phyloP scores from a whole-genome alignment of 192 early-diverging fungal species.

The Spizellomyces punctatus region DNA sequence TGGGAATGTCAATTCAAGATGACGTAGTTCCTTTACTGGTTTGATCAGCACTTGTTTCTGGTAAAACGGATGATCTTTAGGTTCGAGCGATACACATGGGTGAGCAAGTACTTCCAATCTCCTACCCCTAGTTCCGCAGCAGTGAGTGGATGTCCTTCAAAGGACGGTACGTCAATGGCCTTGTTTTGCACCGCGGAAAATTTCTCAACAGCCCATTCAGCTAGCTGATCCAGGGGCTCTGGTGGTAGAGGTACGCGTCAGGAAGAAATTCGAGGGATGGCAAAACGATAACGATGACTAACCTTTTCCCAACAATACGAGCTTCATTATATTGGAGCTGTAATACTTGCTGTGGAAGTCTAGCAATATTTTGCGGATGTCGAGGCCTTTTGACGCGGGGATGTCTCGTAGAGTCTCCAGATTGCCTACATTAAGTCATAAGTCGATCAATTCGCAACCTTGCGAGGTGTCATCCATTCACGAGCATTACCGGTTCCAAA shows the following conservation, averaged over 20 bases:
- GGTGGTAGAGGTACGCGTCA: background rate
- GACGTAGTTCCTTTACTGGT: conserved; percentile 77
- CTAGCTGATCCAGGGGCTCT: conserved; percentile 86
- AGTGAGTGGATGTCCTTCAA: conserved; percentile 75
- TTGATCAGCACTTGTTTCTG: conserved; percentile 59
- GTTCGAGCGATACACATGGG: background rate
- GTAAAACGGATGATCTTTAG: background rate
- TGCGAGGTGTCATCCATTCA: background rate
- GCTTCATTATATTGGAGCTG: conserved; percentile 94
- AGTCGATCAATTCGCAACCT: background rate
- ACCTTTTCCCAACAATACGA: conserved; percentile 71
- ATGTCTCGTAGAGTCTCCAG: conserved; percentile 76
- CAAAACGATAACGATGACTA: background rate
- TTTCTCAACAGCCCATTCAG: conserved; percentile 78
- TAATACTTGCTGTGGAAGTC: conserved; percentile 91
- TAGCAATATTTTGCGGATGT: conserved; percentile 81
- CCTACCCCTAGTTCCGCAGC: conserved; percentile 64
- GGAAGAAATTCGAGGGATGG: too few species aligned
- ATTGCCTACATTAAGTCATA: conserved; percentile 58
- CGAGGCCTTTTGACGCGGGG: conserved; percentile 68
- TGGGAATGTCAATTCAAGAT: conserved; percentile 81
- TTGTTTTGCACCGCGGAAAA: conserved; percentile 82
- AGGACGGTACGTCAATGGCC: conserved; percentile 67
- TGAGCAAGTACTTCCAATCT: conserved; percentile 3
- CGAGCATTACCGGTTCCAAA: conserved; percentile 71